Evolutionary conservation across 768 basidiomycete genomes (phyloP).

Genomic region (Nevesoporus exiguus): DNA sequence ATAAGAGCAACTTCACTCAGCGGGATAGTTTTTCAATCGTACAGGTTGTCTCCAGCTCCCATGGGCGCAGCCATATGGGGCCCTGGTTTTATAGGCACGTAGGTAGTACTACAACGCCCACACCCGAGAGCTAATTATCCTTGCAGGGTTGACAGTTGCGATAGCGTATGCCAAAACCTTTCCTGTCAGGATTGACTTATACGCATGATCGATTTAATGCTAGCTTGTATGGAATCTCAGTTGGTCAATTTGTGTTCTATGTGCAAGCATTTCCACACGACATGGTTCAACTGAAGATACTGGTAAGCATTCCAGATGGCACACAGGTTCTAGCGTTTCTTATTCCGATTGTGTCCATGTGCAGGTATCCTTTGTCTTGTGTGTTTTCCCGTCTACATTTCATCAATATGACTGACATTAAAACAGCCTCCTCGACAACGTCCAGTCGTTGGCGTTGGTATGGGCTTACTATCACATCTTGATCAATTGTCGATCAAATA

Average conservation of each 20-base stretch:
- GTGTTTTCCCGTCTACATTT: not conserved
- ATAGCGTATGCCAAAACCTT: constrained; percentile 9
- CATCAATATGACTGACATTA: not conserved
- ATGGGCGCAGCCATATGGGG: constrained; percentile 12
- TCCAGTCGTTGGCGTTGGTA: not conserved
- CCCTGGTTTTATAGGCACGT: constrained; percentile 19
- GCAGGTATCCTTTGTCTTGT: constrained; percentile 13
- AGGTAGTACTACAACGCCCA: too few relatives aligned
- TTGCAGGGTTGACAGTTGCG: constrained; percentile 12
- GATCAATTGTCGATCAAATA: constrained; percentile 10
- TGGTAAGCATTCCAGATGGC: constrained; percentile 12
- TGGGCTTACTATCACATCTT: constrained; percentile 2
- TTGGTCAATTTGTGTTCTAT: constrained; percentile 21
- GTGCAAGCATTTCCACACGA: constrained; percentile 18
- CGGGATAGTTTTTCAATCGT: not conserved
- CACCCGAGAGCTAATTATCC: constrained; percentile 7
- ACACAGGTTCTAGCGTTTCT: not conserved
- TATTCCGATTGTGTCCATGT: too few relatives aligned
- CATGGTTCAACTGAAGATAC: constrained; percentile 1
- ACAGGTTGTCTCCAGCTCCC: not conserved
- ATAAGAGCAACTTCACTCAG: too few relatives aligned
- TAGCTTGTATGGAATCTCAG: constrained; percentile 19
- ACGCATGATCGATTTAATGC: not conserved
- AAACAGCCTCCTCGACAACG: constrained; percentile 7
- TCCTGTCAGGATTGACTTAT: not conserved